Evolutionary conservation across 2,329 filamentous ascomycete species (phyloP).

Genomic region (Talaromyces verruculosus): DNA sequence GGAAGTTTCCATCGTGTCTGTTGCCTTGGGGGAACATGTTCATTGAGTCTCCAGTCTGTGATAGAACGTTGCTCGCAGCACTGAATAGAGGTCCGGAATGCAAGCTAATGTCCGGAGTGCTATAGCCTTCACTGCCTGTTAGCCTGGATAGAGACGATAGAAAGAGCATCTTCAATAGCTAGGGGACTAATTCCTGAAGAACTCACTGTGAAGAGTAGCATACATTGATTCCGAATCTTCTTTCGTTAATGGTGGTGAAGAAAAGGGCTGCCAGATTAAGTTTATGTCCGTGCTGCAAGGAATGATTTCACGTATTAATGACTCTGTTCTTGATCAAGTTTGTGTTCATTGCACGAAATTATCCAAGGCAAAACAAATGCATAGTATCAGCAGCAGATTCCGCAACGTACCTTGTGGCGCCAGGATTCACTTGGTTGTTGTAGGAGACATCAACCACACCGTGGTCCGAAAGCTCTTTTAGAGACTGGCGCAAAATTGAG

Average conservation of each 20-base stretch:
- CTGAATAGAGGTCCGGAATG: conserved; percentile 29
- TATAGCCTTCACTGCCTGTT: conserved; percentile 9
- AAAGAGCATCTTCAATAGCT: neutral
- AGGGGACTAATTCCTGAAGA: neutral
- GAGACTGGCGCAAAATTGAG: neutral
- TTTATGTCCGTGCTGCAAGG: neutral
- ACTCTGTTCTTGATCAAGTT: neutral
- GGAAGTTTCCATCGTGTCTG: conserved; percentile 26
- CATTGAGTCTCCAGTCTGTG: conserved; percentile 29
- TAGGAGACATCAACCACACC: conserved; percentile 5
- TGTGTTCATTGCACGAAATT: neutral
- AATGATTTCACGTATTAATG: neutral
- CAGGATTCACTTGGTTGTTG: neutral
- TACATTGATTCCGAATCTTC: conserved; percentile 22
- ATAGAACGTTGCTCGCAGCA: conserved; percentile 31
- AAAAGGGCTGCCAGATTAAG: conserved; percentile 9
- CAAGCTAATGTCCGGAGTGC: conserved; percentile 16
- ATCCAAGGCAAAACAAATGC: neutral
- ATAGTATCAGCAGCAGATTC: neutral
- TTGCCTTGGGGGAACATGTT: conserved; percentile 29
- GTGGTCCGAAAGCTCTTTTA: neutral
- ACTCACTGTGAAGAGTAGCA: conserved; percentile 21
- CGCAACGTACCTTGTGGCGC: conserved; percentile 15
- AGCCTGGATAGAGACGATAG: neutral
- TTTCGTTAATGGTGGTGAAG: neutral